These are phyloP conservation scores for Gossypium gossypioides DNA, from an alignment of 441 rosid genomes.

Conservation along the genomic window DNA sequence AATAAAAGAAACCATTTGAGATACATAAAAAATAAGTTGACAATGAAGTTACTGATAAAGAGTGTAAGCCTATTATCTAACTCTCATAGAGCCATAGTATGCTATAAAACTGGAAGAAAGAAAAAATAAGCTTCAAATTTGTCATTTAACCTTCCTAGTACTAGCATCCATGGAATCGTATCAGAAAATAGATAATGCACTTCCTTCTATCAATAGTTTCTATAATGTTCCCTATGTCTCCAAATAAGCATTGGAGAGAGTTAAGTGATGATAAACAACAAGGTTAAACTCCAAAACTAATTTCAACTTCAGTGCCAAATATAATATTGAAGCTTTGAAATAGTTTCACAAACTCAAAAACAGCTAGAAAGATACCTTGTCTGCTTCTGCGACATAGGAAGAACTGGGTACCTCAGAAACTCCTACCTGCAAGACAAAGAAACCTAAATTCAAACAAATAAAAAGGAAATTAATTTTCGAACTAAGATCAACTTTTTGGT, in stretches of 20 bases:
- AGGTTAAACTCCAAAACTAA: neutral
- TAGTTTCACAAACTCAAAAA: neutral
- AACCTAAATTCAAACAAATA: neutral
- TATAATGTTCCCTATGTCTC: neutral
- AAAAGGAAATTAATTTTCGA: neutral
- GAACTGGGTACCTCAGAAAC: slow-evolving; percentile 35
- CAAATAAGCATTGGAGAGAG: neutral
- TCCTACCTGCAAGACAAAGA: slow-evolving; percentile 24
- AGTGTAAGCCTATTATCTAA: neutral
- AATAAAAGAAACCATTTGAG: neutral
- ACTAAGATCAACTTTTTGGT: neutral
- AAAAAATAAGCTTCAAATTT: neutral
- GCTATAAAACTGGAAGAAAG: neutral
- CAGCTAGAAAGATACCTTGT: slow-evolving; percentile 31
- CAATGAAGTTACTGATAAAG: neutral
- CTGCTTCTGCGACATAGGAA: slow-evolving; percentile 38
- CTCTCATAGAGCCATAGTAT: neutral
- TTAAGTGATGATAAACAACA: neutral
- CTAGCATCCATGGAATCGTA: neutral
- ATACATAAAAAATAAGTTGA: neutral
- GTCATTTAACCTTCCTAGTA: neutral
- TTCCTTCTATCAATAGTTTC: neutral
- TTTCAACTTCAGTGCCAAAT: neutral
- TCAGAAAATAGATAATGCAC: neutral
- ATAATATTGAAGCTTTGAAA: neutral